Conservation (phyloP, 805 yeast species). For the Naumovozyma dairenensis region DNA sequence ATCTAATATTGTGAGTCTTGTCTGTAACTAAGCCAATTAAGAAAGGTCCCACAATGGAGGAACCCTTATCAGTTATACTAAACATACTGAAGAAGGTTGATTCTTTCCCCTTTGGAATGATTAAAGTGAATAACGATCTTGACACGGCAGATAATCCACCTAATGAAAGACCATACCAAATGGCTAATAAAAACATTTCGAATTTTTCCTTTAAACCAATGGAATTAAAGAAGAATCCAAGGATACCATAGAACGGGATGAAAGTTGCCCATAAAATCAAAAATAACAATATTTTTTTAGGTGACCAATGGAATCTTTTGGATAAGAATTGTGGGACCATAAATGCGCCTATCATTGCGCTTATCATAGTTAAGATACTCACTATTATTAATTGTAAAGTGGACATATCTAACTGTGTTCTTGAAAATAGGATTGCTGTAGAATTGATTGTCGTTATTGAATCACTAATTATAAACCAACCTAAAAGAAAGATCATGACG, state of each 20-base stretch:
- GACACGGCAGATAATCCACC: conserved; percentile 68
- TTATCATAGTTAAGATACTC: conserved; percentile 55
- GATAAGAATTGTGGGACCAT: conserved; percentile 39
- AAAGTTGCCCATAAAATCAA: conserved; percentile 52
- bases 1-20: conserved; percentile 61
- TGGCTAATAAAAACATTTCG: conserved; percentile 61
- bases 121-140: conserved; percentile 54
- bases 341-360: conserved; percentile 61
- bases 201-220: conserved; percentile 53
- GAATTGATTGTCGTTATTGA: conserved; percentile 71
- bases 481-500: conserved; percentile 53
- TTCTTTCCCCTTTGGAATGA: conserved; percentile 69
- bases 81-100: conserved; percentile 67
- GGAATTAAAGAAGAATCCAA: conserved; percentile 47
- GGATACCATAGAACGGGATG: conserved; percentile 62
- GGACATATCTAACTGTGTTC: conserved; percentile 57
- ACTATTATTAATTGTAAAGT: conserved; percentile 55
- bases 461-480: conserved; percentile 73
- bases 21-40: conserved; percentile 66
- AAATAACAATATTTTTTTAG: conserved; percentile 41
- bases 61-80: conserved; percentile 73
- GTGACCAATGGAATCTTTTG: conserved; percentile 31
- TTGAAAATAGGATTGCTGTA: conserved; percentile 68
- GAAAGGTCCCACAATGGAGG: conserved; percentile 64
- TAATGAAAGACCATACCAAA: conserved; percentile 66